These are phyloP conservation scores for Chaetothyriales sp. DNA, from an alignment of 2,329 filamentous ascomycete genomes.

Conservation along the genomic window DNA sequence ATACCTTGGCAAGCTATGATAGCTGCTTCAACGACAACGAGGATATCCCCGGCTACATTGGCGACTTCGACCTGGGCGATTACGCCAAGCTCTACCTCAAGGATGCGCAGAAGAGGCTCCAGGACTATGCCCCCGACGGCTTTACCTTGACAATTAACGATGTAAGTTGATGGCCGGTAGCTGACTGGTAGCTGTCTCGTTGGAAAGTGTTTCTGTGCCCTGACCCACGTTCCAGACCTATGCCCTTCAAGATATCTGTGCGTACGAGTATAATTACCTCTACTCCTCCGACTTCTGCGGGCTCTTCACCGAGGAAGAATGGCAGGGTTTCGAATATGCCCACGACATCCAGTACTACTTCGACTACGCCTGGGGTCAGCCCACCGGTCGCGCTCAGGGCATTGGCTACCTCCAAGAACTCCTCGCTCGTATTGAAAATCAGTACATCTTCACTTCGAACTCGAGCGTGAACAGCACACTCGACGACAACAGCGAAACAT, in stretches of 20 bases:
- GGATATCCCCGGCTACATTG: conserved; percentile 26
- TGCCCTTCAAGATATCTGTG: conserved; percentile 36
- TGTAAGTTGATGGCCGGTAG: conserved; percentile 24
- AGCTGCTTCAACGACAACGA: conserved; percentile 28
- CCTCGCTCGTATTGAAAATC: conserved; percentile 33
- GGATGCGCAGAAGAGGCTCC: conserved; percentile 33
- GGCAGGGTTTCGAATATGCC: conserved; percentile 41
- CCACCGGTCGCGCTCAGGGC: conserved; percentile 39
- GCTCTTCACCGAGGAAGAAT: conserved; percentile 43
- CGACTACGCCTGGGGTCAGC: conserved; percentile 35
- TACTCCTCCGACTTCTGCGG: conserved; percentile 39
- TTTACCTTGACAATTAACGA: conserved; percentile 39
- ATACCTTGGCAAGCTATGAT: conserved; percentile 40
- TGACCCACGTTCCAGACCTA: conserved; percentile 1
- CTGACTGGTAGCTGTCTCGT: not conserved
- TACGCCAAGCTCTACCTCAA: conserved; percentile 37
- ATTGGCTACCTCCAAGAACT: conserved; percentile 42
- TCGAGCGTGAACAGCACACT: conserved; percentile 40
- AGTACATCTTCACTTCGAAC: conserved; percentile 36
- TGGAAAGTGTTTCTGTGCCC: not conserved
- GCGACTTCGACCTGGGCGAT: conserved; percentile 24
- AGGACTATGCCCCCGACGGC: conserved; percentile 33
- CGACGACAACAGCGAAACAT: conserved; percentile 32
- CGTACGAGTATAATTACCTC: conserved; percentile 40
- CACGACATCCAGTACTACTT: conserved; percentile 39